Evolutionary conservation across 1,284 basidiomycete genomes (phyloP).

Genomic region (Melampsora americana): DNA sequence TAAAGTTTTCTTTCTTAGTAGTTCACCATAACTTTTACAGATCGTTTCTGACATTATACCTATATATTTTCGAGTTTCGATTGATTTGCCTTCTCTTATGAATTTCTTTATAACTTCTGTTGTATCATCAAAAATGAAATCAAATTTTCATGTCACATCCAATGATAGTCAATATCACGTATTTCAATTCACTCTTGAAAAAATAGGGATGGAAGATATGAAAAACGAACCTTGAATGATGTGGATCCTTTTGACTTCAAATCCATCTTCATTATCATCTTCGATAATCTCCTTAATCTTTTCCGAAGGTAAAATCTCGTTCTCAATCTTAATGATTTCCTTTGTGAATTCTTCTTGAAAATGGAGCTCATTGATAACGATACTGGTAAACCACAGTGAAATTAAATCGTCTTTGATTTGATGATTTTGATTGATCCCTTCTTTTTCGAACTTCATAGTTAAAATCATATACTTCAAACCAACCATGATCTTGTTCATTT

Average conservation of each 20-base stretch:
- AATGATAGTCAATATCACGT: background rate
- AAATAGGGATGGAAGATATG: background rate
- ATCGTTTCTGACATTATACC: conserved; percentile 1
- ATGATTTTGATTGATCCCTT: too few relatives aligned
- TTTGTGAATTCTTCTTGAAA: background rate
- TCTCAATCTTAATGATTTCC: background rate
- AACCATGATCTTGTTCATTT: background rate
- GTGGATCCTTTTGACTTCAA: background rate
- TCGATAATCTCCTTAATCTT: background rate
- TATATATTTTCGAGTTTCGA: background rate
- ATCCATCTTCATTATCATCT: background rate
- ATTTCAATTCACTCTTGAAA: background rate
- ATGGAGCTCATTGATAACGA: background rate
- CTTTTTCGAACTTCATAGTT: background rate
- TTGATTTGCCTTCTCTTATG: background rate
- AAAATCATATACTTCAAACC: background rate
- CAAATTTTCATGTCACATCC: background rate
- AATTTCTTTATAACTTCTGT: conserved; percentile 1
- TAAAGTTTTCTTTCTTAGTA: background rate
- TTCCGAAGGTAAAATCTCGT: background rate
- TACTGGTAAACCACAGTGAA: background rate
- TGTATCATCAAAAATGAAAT: background rate
- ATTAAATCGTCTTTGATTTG: too few relatives aligned
- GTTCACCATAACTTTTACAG: background rate
- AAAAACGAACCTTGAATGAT: background rate